These are phyloP conservation scores for Beta vulgaris DNA, from an alignment of 148 eudicot species.

Conservation along the genomic window DNA sequence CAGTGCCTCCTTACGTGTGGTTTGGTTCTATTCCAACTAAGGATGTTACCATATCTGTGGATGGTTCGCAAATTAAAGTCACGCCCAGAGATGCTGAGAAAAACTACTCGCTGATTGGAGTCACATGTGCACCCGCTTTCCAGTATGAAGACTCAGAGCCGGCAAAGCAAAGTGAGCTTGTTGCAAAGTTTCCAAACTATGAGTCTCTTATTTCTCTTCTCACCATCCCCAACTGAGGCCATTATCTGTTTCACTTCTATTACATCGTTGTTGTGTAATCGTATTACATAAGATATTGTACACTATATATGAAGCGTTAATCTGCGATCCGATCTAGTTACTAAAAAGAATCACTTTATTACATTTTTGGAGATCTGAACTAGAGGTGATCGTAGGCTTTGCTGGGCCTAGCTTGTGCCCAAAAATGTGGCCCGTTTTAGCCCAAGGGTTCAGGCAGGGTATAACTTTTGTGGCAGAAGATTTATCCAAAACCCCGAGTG, in stretches of 20 bases:
- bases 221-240: slow-evolving; percentile 38
- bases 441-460: too few species aligned
- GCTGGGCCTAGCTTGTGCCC: too few species aligned
- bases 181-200: slow-evolving; percentile 50
- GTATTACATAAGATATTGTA: not conserved
- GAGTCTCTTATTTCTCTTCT: slow-evolving; percentile 59
- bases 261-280: not conserved
- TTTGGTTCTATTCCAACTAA: slow-evolving; percentile 73
- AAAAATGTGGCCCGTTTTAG: too few species aligned
- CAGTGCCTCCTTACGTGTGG: slow-evolving; percentile 74
- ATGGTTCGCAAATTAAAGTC: slow-evolving; percentile 30
- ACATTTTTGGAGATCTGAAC: too few species aligned
- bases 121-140: slow-evolving; percentile 86
- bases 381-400: too few species aligned
- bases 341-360: too few species aligned
- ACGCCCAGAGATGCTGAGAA: slow-evolving; percentile 51
- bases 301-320: not conserved
- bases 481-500: too few species aligned
- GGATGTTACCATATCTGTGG: slow-evolving; percentile 42
- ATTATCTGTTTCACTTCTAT: not conserved
- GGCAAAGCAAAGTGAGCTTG: slow-evolving; percentile 54
- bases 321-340: too few species aligned
- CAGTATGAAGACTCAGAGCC: slow-evolving; percentile 75
- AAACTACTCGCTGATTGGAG: slow-evolving; percentile 62
- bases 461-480: too few species aligned